Base-by-base conservation (phyloP, 1,284 basidiomycete species). In the Sporisorium sorghi region DNA sequence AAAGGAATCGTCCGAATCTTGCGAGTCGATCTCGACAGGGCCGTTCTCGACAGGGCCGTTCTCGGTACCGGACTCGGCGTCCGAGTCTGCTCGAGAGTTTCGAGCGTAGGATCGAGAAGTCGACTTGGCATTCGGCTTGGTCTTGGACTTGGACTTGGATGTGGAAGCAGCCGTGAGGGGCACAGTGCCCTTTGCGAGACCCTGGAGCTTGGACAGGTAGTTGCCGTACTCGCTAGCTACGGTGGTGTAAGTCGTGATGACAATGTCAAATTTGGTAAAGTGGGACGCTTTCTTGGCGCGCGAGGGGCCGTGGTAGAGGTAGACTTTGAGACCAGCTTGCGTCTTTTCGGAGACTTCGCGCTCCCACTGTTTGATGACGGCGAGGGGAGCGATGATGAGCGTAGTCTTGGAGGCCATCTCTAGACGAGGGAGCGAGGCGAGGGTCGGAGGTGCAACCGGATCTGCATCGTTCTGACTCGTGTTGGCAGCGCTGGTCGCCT, bases 321-420 rank as follows among this genome's bases (percentile, higher is more conserved):
- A 71, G 17, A 83, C 81, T 23, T 66, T 70, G 33, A 83, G 70
- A 11, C 59, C 59, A 15, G 66, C 65, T 19, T 85, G 78, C 0
- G 91, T 90, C 87, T 96, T 94, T 65, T 91, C 92, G 59, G 88
- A 86, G 40, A 93, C 90, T 83, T 99, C 96, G 5, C 89, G 87
- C 19, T 91, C 91, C 96, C 96, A 99, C 84, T 99, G 96, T 17
- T 89, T 88, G 67, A 97, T 90, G 19, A 99, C 89, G 8, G 93
- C 90, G 6, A 86, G 73, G 0, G 86, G 86, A 11, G 82, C 85
- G 11, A 86, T 73, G 47, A 79, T 84, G 49, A 85, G 56, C 1
- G 76, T 77, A 4, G 77, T 75, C 14, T 73, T 73, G 50, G 74
- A 70, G 14, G 53, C 56, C 64, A 56, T 57, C 43, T 60, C 55